These are phyloP conservation scores for Ascochyta pisi DNA, from an alignment of 2,329 filamentous ascomycete species.

Conservation along the genomic window DNA sequence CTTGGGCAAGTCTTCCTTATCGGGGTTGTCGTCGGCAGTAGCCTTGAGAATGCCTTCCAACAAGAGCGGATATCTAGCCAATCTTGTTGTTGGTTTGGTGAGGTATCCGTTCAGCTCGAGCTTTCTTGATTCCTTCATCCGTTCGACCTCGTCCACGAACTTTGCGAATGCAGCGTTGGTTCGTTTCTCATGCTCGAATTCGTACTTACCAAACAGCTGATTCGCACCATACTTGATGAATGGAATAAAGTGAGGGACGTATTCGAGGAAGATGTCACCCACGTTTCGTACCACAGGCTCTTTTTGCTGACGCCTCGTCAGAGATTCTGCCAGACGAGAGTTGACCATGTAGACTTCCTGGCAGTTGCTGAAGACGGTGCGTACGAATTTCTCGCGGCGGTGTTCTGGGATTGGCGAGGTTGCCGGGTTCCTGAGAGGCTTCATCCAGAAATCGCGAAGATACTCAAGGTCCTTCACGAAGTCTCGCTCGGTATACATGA, in stretches of 20 bases:
- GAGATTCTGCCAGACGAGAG: slow-evolving; percentile 81
- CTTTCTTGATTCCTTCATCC: slow-evolving; percentile 94
- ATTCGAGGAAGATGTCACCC: slow-evolving; percentile 93
- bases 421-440: slow-evolving; percentile 74
- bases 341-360: slow-evolving; percentile 94
- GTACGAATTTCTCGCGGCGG: slow-evolving; percentile 86
- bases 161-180: slow-evolving; percentile 83
- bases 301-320: slow-evolving; percentile 91
- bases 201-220: slow-evolving; percentile 95
- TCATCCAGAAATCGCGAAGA: slow-evolving; percentile 97
- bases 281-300: slow-evolving; percentile 86
- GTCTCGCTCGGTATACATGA: slow-evolving; percentile 98
- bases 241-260: slow-evolving; percentile 88
- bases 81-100: slow-evolving; percentile 93
- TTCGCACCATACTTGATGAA: slow-evolving; percentile 97
- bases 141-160: slow-evolving; percentile 95
- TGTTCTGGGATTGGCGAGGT: slow-evolving; percentile 87
- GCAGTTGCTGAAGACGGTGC: slow-evolving; percentile 94
- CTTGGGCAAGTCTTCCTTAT: slow-evolving; percentile 90
- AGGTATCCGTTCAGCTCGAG: slow-evolving; percentile 96
- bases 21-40: slow-evolving; percentile 85
- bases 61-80: slow-evolving; percentile 91
- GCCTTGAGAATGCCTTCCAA: slow-evolving; percentile 92
- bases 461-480: slow-evolving; percentile 99
- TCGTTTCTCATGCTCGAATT: slow-evolving; percentile 95